Percentiles rank a stretch among this genome's conserved stretches.
Evolutionary conservation across 1,284 basidiomycete species (phyloP).

Genomic region (Heterobasidion occidentale): DNA sequence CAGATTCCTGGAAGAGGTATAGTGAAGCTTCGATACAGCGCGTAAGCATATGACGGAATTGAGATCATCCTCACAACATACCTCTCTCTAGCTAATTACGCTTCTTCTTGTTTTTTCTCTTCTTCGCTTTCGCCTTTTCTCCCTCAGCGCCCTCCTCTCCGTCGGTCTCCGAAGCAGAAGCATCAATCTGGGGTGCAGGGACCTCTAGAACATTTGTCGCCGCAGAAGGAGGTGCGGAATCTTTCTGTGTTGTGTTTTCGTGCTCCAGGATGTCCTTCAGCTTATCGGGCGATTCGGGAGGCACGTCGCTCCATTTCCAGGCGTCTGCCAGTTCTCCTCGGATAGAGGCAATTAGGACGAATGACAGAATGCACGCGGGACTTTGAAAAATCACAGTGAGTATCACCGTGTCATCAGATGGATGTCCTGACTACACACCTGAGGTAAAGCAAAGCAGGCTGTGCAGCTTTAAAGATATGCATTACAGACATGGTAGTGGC

Average conservation of each 20-base stretch:
- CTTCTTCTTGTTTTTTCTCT: not conserved
- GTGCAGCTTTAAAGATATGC: conserved; percentile 75
- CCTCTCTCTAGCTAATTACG: not conserved
- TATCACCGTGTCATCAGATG: not conserved
- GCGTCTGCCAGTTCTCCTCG: conserved; percentile 54
- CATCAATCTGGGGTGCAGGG: not conserved
- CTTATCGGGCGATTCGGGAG: not conserved
- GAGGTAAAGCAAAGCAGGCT: conserved; percentile 91
- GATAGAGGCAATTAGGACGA: conserved; percentile 41
- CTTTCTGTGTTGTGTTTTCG: not conserved
- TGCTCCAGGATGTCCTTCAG: not conserved
- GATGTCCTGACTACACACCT: conserved; percentile 42
- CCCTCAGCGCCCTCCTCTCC: not conserved
- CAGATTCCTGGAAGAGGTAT: no score
- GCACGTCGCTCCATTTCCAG: conserved; percentile 56
- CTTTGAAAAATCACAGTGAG: conserved; percentile 24
- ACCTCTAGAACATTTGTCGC: not conserved
- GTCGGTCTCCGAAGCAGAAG: not conserved
- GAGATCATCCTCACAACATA: no score
- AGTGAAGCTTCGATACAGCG: no score
- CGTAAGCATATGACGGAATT: no score
- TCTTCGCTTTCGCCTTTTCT: not conserved
- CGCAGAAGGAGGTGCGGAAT: not conserved
- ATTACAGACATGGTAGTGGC: conserved; percentile 81
- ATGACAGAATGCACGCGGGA: conserved; percentile 62